Base-by-base conservation (phyloP, 768 basidiomycete species). In the Lyophyllum decastes region DNA sequence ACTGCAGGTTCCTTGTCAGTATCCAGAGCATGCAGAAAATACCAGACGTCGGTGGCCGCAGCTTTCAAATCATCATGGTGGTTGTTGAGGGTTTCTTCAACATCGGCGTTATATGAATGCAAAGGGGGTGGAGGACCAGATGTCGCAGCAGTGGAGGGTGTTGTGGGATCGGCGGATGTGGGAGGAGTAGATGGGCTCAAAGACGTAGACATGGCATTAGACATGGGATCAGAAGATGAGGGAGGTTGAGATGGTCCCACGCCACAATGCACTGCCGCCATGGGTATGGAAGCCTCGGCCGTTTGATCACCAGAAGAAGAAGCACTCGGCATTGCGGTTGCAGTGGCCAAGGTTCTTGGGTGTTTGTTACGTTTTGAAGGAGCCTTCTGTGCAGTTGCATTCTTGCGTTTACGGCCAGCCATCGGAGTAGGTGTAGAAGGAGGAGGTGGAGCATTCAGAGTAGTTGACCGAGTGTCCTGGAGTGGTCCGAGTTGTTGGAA, bases 1-100 rank as follows among this genome's bases (percentile, higher is more conserved):
- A 26, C 35, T 12, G 4, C 40, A 1, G 57, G 57, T 40, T 53
- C 35, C 38, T 26, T 14, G 19, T 38, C 19, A 17, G 52, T 48
- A 48, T 58, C 45, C 4, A 58, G 45, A 5, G 33, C 43, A 34
- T 17, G 44, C 26, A 58, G 16, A 49, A 52, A 58, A 21, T 48
- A 40, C 57, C 57, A 53, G 10, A 58, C 52, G 41, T 58, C 57
- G 1, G 52, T 53, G 1, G 52, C 57, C 14, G 43, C 27, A 52
- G 35, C 16, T 47, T 47, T 47, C 10, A 14, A 47, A 26, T 6
- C 24, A 14, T 27, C 14, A 27, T 26, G 46, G 46, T 25, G 16
- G 14, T 24, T 17, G 16, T 47, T 47, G 12, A 45, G 44, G 19
- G 11, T n/a, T n/a, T n/a, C 25, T 25, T 47, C 46, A 26, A 26